Evolutionary conservation across 2,329 filamentous ascomycete genomes (phyloP), one percentile per base, ranked within the genome.

Genomic region (Daldinia sp.): DNA sequence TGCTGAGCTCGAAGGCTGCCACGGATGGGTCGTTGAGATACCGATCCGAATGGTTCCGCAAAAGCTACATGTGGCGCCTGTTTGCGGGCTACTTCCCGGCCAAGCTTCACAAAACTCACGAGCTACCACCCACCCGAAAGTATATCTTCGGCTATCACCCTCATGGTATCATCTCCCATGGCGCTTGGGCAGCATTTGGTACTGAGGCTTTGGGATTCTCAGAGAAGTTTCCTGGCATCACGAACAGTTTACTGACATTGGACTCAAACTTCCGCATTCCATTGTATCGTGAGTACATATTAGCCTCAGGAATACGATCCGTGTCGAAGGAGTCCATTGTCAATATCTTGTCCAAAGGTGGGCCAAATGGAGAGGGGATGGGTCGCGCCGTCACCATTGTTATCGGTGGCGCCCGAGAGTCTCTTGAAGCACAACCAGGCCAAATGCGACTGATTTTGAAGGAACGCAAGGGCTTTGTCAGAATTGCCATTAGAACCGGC

Each of bases 91-190:
- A 98, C 83, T 99, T 97, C 77, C 96, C 96, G 3, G 93, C 94
- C 54, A 88, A 88, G 63, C 86, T 99, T 42, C 94, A 98, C 82
- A 93, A 96, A 72, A 96, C 93, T 3, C 87, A 92, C 72, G 86
- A 91, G 63, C 87, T 99, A 6, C 88, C 92, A 23, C 87, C 93
- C 0, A 93, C 91, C 1, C 87, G 94, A 70, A 97, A 97, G 81
- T 99, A 98, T 82, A 94, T 99, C 70, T 94, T 99, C 75, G 95
- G 95, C 50, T 98, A 98, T 79, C 96, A 98, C 76, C 96, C 96
- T 0, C 96, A 99, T 78, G 95, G 96, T 26, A 98, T 99, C 79
- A 98, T 99, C 76, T 96, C 92, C 4, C 93, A 98, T 75, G 96
- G 95, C n/a, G 95, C 94, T 0, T 98, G 95, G 82, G 93, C 90